Evolutionary conservation across 371 early-diverging fungal genomes (phyloP).

Genomic region (Mucor sp.): DNA sequence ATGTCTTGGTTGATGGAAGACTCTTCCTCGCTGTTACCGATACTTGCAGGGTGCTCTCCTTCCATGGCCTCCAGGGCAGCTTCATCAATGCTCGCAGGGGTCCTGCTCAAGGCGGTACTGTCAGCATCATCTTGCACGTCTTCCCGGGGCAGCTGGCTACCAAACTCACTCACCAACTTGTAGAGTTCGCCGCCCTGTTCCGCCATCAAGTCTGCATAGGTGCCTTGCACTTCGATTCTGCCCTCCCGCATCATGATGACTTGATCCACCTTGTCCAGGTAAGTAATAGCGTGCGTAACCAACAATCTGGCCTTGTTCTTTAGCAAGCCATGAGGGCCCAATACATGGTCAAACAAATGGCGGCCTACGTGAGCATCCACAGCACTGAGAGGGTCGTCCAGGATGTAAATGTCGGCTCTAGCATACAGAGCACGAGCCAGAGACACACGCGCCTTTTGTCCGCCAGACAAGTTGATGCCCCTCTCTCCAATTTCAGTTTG

Average conservation of each 20-base stretch:
- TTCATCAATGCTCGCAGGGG: background rate
- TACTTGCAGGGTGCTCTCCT: conserved; percentile 16
- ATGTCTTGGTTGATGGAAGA: conserved; percentile 23
- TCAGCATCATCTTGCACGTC: conserved; percentile 21
- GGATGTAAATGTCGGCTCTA: conserved; percentile 77
- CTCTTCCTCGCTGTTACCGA: conserved; percentile 13
- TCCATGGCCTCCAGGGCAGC: conserved; percentile 16
- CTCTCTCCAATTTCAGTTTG: conserved; percentile 94
- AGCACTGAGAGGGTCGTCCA: conserved; percentile 86
- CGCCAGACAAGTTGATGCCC: conserved; percentile 90
- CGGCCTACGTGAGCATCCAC: conserved; percentile 94
- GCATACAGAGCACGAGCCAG: conserved; percentile 84
- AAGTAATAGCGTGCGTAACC: conserved; percentile 92
- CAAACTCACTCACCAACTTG: conserved; percentile 50
- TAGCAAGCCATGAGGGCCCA: conserved; percentile 83
- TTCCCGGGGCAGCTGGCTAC: conserved; percentile 32
- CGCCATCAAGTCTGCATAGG: conserved; percentile 69
- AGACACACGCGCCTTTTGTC: conserved; percentile 80
- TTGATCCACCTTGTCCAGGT: conserved; percentile 65
- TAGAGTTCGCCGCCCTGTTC: conserved; percentile 58
- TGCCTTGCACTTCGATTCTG: conserved; percentile 70
- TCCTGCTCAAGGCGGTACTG: background rate
- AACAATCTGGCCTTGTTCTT: conserved; percentile 84
- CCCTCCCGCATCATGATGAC: conserved; percentile 82
- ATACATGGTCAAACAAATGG: conserved; percentile 80